Conservation (phyloP, 225 moss, liverwort and hornwort genomes). For the Pleurozium schreberi region DNA sequence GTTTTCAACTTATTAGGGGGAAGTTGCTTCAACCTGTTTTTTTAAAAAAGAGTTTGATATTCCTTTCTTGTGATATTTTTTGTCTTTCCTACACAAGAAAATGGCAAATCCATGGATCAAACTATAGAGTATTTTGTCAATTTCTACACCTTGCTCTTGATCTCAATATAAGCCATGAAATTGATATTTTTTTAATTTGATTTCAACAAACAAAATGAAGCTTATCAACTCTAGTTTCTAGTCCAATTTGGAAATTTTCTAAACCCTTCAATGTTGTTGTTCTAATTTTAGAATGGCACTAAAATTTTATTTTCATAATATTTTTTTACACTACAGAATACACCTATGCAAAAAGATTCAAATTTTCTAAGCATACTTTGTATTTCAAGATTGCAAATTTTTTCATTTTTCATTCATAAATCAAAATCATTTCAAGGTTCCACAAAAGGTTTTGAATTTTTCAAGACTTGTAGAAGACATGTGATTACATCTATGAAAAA, state of each 20-base stretch:
- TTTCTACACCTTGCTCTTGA: not conserved
- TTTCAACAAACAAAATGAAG: not conserved
- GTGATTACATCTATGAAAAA: not conserved
- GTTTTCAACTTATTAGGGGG: not conserved
- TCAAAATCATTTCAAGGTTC: not conserved
- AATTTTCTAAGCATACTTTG: not conserved
- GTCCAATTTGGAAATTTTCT: not conserved
- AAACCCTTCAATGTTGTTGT: not conserved
- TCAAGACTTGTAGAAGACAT: no score
- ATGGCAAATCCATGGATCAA: not conserved
- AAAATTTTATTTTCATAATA: not conserved
- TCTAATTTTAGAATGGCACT: not conserved
- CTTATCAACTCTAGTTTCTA: not conserved
- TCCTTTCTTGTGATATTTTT: not conserved
- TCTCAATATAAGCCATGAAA: not conserved
- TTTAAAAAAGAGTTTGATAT: not conserved
- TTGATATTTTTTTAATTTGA: not conserved
- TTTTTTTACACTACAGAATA: not conserved
- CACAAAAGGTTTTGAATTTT: not conserved
- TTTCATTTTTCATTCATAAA: not conserved
- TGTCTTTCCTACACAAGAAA: not conserved
- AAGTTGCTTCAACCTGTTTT: not conserved
- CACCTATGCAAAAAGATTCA: not conserved
- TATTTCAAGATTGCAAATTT: not conserved
- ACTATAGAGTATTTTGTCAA: rapidly evolving